Evolutionary conservation across 2,329 filamentous ascomycete species (phyloP), one percentile per base, ranked within the genome.

Genomic region (Didymella keratinophila): DNA sequence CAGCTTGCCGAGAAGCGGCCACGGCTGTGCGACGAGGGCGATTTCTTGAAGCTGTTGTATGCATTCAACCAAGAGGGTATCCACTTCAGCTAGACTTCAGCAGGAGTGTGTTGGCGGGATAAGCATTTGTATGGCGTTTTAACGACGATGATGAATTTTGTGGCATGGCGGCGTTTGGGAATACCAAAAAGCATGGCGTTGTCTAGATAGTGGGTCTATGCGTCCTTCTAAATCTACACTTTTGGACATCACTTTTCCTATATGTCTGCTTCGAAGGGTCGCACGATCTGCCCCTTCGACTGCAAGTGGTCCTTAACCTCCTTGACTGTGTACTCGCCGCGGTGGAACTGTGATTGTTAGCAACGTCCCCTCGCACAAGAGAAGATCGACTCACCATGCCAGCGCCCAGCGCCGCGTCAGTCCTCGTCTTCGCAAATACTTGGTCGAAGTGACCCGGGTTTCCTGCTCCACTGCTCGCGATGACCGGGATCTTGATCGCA

Each of bases 11-110:
- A 96, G 60, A 92, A 90, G 80, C 84, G 94, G 64, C 86, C 93
- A 11, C 85, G 92, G 61, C 89, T 95, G 81, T 96, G 93, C 71
- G 93, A 97, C 71, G 92, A 98, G 79, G 93, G 90, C 51, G 93
- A 97, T 70, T 98, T 97, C 73, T 79, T 99, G 74, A 89, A 88
- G 67, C 77, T 97, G 64, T 78, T 97, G 62, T 87, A 84, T 76
- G 89, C 90, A 2, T 97, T 97, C 78, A 97, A 97, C 75, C 87
- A 92, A 65, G 92, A 96, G 75, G 92, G 92, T 27, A 94, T 98
- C 59, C 94, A 97, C 80, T 98, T 98, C 76, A 90, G 86, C 62
- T 93, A 68, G 56, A n/a, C 32, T n/a, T 36, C 16, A 36, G 32
- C 32, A 8, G 16, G 32, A 36, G 32, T n/a, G 32, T 12, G 32